Conservation (phyloP, 768 basidiomycete species). For the Suillus decipiens region DNA sequence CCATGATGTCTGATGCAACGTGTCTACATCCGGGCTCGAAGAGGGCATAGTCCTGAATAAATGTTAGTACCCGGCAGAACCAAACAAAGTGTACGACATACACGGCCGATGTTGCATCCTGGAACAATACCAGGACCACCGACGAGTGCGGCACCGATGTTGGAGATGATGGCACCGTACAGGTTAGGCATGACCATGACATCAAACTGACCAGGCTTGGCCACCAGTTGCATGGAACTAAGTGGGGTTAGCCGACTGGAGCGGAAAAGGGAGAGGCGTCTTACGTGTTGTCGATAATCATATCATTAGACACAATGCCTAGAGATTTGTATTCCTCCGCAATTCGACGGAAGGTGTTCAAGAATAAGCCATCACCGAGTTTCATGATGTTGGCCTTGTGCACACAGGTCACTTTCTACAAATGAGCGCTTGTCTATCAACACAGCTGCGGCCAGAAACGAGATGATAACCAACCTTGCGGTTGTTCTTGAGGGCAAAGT, state of each 20-base stretch:
- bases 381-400: conserved; percentile 99
- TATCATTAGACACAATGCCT: conserved; percentile 92
- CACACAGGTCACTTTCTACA: conserved; percentile 97
- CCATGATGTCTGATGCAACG: conserved; percentile 94
- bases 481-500: conserved; percentile 98
- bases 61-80: conserved; percentile 13
- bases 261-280: conserved; percentile 21
- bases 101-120: conserved; percentile 95
- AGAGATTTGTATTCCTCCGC: conserved; percentile 95
- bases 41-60: conserved; percentile 83
- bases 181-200: conserved; percentile 99
- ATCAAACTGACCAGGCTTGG: conserved; percentile 94
- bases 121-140: conserved; percentile 98
- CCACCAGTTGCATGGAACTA: conserved; percentile 98
- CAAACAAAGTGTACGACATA: conserved; percentile 36
- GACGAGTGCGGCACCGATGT: conserved; percentile 98
- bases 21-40: conserved; percentile 99
- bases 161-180: conserved; percentile 97
- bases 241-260: neutral
- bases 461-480: conserved; percentile 68
- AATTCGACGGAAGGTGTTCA: conserved; percentile 95
- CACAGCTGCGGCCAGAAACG: conserved; percentile 5
- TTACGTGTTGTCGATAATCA: conserved; percentile 99
- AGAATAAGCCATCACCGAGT: conserved; percentile 97
- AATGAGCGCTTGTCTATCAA: conserved; percentile 1